A percentile compares a stretch with the other conserved stretches of the same genome.
These are phyloP conservation scores for Microdochium paspali DNA, from an alignment of 2,329 filamentous ascomycete species.

Conservation along the genomic window DNA sequence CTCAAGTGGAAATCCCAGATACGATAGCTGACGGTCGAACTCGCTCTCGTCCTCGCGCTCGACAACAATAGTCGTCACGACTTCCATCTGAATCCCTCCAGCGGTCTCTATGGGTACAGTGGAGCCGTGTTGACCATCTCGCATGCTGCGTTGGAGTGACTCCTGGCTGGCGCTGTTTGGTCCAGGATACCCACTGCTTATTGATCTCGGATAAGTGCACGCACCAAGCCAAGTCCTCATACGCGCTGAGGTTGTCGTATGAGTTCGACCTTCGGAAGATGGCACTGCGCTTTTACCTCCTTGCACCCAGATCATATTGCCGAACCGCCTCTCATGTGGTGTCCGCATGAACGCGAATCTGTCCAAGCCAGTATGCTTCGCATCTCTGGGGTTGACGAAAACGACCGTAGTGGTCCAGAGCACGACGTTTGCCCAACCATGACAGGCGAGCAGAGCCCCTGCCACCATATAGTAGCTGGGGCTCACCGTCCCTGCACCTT, in stretches of 20 bases:
- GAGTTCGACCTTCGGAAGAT: background rate
- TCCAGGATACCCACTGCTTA: background rate
- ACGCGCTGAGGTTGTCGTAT: background rate
- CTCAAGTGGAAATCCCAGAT: background rate
- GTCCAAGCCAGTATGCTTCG: conserved; percentile 6
- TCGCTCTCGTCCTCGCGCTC: conserved; percentile 1
- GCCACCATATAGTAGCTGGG: conserved; percentile 5
- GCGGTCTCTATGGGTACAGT: background rate
- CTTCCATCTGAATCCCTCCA: conserved; percentile 6
- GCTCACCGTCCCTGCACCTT: background rate
- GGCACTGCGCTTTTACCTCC: conserved; percentile 1
- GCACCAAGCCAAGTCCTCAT: conserved; percentile 5
- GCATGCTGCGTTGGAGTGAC: background rate
- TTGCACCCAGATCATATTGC: conserved; percentile 7
- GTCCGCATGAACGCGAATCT: conserved; percentile 8
- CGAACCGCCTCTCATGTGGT: conserved; percentile 3
- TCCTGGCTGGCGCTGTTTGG: background rate
- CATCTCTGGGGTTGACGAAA: conserved; percentile 7
- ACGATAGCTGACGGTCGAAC: background rate
- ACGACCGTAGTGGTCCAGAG: conserved; percentile 10
- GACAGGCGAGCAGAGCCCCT: conserved; percentile 5
- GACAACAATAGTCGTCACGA: conserved; percentile 4
- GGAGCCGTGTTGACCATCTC: background rate
- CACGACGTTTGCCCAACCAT: conserved; percentile 8
- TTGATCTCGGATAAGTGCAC: conserved; percentile 2